Percentiles rank a stretch among this genome's conserved stretches.
Evolutionary conservation across 139 green algal species (phyloP).

Genomic region (Volvox africanus): DNA sequence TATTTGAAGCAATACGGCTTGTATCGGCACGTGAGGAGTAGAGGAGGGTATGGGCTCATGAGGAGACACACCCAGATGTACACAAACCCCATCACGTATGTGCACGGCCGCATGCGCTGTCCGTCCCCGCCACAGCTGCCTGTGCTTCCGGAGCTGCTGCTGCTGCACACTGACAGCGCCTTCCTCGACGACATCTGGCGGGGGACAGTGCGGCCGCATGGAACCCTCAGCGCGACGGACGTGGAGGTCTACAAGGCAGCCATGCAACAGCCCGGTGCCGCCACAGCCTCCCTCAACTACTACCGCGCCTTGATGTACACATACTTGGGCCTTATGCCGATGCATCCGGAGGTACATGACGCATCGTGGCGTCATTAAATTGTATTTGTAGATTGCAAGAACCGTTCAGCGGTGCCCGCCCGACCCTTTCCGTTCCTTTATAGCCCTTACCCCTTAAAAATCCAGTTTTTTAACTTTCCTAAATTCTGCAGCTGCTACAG

Average conservation of each 20-base stretch:
- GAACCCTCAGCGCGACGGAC: not conserved
- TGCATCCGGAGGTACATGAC: not conserved
- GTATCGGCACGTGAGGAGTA: too few relatives aligned
- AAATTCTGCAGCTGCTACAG: too few relatives aligned
- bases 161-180: not conserved
- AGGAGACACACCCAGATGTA: too few relatives aligned
- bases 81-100: not conserved
- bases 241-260: slow-evolving; percentile 48
- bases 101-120: not conserved
- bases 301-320: slow-evolving; percentile 48
- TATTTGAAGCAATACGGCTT: too few relatives aligned
- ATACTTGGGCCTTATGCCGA: not conserved
- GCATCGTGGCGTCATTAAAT: too few relatives aligned
- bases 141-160: slow-evolving; percentile 19
- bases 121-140: slow-evolving; percentile 5
- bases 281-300: slow-evolving; percentile 62
- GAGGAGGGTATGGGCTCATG: too few relatives aligned
- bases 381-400: too few relatives aligned
- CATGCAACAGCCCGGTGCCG: slow-evolving; percentile 51
- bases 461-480: too few relatives aligned
- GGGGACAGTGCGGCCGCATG: too few relatives aligned
- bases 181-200: not conserved
- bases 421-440: too few relatives aligned
- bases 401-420: too few relatives aligned
- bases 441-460: too few relatives aligned